Conservation (phyloP, 306 rosid species). For the Trifolium pratense region DNA sequence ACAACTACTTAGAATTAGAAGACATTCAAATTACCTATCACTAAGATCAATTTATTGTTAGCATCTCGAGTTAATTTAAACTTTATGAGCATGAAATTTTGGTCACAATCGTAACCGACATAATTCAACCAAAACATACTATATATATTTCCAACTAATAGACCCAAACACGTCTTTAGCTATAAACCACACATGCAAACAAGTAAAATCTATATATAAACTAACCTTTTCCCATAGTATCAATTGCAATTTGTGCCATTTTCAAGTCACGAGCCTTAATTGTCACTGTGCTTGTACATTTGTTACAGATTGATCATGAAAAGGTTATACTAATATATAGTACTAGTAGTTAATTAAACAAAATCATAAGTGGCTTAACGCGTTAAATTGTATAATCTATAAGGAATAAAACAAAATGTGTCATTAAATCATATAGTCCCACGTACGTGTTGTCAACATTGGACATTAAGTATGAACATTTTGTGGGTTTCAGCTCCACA, state of each 20-base stretch:
- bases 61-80: too few relatives aligned
- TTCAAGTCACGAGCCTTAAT: constrained; percentile 70
- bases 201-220: constrained; percentile 38
- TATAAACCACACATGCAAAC: constrained; percentile 41
- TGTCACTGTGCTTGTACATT: constrained; percentile 65
- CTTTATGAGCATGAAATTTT: constrained; percentile 31
- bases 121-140: constrained; percentile 22
- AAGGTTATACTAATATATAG: constrained; percentile 38
- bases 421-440: not conserved
- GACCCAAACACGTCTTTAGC: constrained; percentile 37
- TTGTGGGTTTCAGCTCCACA: not conserved
- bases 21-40: too few relatives aligned
- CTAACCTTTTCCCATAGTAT: not conserved
- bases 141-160: constrained; percentile 16
- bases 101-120: constrained; percentile 42
- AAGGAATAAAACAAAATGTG: not conserved
- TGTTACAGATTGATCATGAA: constrained; percentile 58
- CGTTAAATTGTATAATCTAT: constrained; percentile 39
- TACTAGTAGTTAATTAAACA: constrained; percentile 35
- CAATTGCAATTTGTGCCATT: constrained; percentile 54
- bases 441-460: constrained; percentile 12
- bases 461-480: not conserved
- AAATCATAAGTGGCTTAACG: constrained; percentile 59
- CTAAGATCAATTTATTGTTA: too few relatives aligned
- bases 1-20: too few relatives aligned